Conservation (phyloP, 495 filamentous ascomycete genomes). For the Daldinia loculata region DNA sequence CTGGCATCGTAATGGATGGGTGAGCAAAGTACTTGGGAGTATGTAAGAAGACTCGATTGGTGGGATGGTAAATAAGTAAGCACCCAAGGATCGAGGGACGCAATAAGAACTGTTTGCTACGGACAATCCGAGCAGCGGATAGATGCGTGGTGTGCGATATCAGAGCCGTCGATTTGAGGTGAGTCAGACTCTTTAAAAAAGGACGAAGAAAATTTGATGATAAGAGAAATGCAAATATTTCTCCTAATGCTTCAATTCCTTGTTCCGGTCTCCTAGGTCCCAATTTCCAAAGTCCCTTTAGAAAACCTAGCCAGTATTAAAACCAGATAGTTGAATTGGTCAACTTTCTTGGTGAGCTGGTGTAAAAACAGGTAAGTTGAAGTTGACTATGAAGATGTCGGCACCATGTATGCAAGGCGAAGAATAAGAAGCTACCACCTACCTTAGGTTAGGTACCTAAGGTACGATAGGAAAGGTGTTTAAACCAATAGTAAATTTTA, state of each 20-base stretch:
- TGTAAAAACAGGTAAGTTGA: not conserved
- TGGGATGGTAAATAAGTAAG: slow-evolving; percentile 3
- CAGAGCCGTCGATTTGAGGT: slow-evolving; percentile 17
- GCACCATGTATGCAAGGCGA: not conserved
- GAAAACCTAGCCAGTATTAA: not conserved
- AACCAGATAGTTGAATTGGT: not conserved
- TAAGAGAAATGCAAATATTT: slow-evolving; percentile 5
- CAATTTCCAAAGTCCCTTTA: not conserved
- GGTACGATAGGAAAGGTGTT: not conserved
- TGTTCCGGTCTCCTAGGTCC: not conserved
- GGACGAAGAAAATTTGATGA: slow-evolving; percentile 16
- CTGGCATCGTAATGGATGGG: slow-evolving; percentile 50
- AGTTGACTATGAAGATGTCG: not conserved
- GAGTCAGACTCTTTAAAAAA: slow-evolving; percentile 30
- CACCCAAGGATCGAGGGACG: not conserved
- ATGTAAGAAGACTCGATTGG: slow-evolving; percentile 1
- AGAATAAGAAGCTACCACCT: not conserved
- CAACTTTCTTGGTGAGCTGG: not conserved
- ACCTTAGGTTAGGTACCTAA: not conserved
- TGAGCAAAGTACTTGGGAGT: not conserved
- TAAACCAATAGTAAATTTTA: not conserved
- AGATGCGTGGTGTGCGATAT: slow-evolving; percentile 29
- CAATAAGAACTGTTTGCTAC: slow-evolving; percentile 27
- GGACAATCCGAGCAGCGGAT: slow-evolving; percentile 32
- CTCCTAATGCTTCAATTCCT: not conserved